These are phyloP conservation scores for Coccomyxa subellipsoidea DNA, from an alignment of 163 green algal species.

Conservation along the genomic window DNA sequence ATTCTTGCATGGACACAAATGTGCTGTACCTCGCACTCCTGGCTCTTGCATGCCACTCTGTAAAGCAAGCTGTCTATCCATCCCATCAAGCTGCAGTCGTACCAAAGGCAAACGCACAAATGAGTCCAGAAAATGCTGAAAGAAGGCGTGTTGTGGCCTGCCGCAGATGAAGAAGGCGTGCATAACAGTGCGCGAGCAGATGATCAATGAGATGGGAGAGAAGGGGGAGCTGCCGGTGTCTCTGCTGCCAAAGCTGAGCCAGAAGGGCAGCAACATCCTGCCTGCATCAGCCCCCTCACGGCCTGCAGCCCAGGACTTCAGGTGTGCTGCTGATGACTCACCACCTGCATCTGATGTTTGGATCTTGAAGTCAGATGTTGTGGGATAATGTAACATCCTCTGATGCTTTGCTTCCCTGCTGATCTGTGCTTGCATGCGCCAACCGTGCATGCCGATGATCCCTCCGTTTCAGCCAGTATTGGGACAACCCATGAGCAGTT, in stretches of 20 bases:
- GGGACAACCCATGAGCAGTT: background rate
- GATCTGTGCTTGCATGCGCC: background rate
- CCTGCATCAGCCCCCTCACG: background rate
- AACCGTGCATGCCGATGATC: background rate
- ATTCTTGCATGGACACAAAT: too few species aligned
- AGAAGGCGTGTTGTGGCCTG: background rate
- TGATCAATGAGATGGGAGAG: background rate
- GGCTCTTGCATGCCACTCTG: too few species aligned
- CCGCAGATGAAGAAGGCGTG: constrained; percentile 19
- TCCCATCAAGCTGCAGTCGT: too few species aligned
- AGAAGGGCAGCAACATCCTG: background rate
- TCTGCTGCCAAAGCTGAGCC: background rate
- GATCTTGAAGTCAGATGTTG: background rate
- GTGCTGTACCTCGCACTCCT: too few species aligned
- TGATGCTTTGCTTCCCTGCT: background rate
- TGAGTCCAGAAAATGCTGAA: too few species aligned
- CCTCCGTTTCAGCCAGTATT: background rate
- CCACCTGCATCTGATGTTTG: background rate
- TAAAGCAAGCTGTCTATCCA: too few species aligned
- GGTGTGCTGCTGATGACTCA: background rate
- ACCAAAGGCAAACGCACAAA: too few species aligned
- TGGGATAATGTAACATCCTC: background rate
- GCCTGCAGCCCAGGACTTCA: background rate
- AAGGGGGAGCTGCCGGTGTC: constrained; percentile 10
- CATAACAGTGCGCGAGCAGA: background rate